Conservation (phyloP, 2,329 filamentous ascomycete species). For the Cryphonectria japonica region DNA sequence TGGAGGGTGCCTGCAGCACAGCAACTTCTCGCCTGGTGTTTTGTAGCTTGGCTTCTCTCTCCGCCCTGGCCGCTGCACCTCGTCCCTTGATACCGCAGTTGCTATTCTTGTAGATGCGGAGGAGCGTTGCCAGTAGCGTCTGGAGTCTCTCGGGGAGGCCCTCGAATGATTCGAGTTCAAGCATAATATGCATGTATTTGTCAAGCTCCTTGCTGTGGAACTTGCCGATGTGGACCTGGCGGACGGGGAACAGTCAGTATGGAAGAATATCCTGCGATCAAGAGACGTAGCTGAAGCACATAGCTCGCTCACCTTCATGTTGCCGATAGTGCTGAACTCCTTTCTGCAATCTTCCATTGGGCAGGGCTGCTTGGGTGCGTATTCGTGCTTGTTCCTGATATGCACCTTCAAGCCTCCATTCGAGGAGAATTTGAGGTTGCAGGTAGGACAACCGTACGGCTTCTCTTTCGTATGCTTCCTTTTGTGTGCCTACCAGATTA, state of each 20-base stretch:
- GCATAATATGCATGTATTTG: conserved; percentile 12
- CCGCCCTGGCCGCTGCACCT: conserved; percentile 75
- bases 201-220: conserved; percentile 23
- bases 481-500: conserved; percentile 70
- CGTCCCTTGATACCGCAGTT: conserved; percentile 98
- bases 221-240: conserved; percentile 24
- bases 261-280: background rate
- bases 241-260: background rate
- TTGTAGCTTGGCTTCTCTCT: conserved; percentile 41
- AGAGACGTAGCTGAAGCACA: background rate
- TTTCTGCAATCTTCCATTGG: conserved; percentile 83
- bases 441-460: conserved; percentile 79
- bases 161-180: background rate
- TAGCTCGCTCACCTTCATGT: conserved; percentile 72
- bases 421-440: conserved; percentile 82
- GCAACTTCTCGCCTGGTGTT: conserved; percentile 2
- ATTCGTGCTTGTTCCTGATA: conserved; percentile 72
- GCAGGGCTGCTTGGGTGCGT: conserved; percentile 79
- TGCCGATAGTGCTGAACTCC: conserved; percentile 86
- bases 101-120: conserved; percentile 90
- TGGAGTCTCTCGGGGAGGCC: conserved; percentile 68
- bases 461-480: conserved; percentile 86
- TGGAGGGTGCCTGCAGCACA: conserved; percentile 29
- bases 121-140: conserved; percentile 83
- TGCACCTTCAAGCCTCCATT: conserved; percentile 85